A percentile compares a stretch with the other conserved stretches of the same genome.
Evolutionary conservation across 306 rosid genomes (phyloP).

Genomic region (Cicer cuneatum): DNA sequence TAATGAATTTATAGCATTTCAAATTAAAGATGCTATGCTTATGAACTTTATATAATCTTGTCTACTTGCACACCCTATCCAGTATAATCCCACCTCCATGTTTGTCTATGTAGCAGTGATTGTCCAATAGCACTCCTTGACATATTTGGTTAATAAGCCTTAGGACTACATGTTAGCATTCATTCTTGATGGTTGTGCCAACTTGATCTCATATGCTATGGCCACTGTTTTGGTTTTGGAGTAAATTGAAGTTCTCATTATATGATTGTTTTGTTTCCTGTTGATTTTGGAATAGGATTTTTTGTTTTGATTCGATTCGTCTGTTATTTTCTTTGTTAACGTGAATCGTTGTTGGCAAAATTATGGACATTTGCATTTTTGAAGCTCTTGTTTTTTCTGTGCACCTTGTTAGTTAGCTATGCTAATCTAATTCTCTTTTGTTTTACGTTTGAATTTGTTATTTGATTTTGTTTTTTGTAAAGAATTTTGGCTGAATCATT

Average conservation of each 20-base stretch:
- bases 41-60: too few relatives aligned
- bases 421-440: neutral
- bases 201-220: neutral
- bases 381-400: neutral
- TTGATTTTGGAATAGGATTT: neutral
- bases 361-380: neutral
- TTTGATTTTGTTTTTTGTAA: neutral
- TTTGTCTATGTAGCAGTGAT: too few relatives aligned
- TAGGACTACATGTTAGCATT: neutral
- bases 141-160: neutral
- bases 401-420: neutral
- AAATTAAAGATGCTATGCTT: too few relatives aligned
- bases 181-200: neutral
- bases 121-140: too few relatives aligned
- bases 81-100: too few relatives aligned
- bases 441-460: neutral
- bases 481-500: neutral
- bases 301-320: neutral
- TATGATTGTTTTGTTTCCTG: neutral
- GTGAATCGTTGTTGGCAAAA: slow-evolving; percentile 1
- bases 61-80: too few relatives aligned
- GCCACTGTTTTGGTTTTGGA: slow-evolving; percentile 4
- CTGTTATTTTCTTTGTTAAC: neutral
- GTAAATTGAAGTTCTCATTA: neutral
- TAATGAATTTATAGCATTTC: too few relatives aligned